phyloP scores from a whole-genome alignment of 352 stramenopile genomes.

The Thalassiosira sp. region DNA sequence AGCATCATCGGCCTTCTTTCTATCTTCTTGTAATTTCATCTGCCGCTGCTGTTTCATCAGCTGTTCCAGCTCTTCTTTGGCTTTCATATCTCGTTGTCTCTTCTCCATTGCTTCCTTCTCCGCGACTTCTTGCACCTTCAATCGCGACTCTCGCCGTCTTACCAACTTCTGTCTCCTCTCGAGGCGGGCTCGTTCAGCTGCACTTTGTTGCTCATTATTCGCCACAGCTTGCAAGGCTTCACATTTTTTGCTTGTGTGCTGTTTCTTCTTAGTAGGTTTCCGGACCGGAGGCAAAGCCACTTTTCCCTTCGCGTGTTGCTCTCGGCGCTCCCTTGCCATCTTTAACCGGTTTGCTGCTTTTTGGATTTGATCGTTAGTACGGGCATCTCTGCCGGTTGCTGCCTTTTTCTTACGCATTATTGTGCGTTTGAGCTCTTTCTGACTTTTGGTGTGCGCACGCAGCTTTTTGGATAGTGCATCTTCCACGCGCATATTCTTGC shows the following conservation, averaged over 20 bases:
- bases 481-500: constrained; percentile 19
- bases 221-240: background rate
- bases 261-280: constrained; percentile 7
- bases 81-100: background rate
- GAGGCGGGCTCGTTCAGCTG: constrained; percentile 7
- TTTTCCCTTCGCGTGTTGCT: constrained; percentile 13
- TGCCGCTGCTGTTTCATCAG: background rate
- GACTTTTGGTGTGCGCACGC: background rate
- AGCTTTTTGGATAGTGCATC: constrained; percentile 25
- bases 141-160: constrained; percentile 23
- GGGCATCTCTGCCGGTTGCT: background rate
- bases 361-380: constrained; percentile 28
- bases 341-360: constrained; percentile 34
- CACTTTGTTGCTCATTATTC: constrained; percentile 15
- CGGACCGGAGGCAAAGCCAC: constrained; percentile 16
- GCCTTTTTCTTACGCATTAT: too few species aligned
- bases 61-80: constrained; percentile 10
- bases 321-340: constrained; percentile 15
- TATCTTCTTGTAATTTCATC: constrained; percentile 21
- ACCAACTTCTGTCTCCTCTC: constrained; percentile 33
- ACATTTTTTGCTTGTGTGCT: background rate
- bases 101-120: constrained; percentile 18
- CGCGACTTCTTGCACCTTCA: constrained; percentile 13
- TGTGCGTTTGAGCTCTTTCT: constrained; percentile 8
- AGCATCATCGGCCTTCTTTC: constrained; percentile 6